Evolutionary conservation across 2,329 filamentous ascomycete genomes (phyloP).

Genomic region (Colletotrichum tropicicola): DNA sequence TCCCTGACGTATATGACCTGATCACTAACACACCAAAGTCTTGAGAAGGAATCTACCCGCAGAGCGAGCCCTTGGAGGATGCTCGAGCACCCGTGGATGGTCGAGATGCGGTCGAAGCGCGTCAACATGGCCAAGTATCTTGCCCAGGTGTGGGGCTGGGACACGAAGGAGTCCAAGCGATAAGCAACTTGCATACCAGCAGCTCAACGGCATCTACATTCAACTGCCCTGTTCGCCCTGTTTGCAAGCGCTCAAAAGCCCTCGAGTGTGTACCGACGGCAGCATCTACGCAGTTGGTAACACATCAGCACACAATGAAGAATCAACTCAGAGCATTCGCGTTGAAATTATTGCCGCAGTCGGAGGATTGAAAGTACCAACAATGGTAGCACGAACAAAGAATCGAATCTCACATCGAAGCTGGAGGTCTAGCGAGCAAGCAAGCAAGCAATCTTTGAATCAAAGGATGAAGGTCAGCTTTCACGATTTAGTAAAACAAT

Average conservation of each 20-base stretch:
- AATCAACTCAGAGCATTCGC: background rate
- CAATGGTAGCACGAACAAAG: background rate
- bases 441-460: slow-evolving; percentile 2
- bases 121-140: slow-evolving; percentile 98
- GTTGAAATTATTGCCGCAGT: background rate
- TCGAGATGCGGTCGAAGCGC: slow-evolving; percentile 93
- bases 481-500: background rate
- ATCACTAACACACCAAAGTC: slow-evolving; percentile 57
- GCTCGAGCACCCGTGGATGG: slow-evolving; percentile 99
- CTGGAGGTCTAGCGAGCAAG: background rate
- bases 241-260: too few relatives aligned
- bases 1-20: background rate
- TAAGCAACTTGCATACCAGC: too few relatives aligned
- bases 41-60: slow-evolving; percentile 90
- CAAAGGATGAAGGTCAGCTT: background rate
- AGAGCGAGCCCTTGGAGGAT: slow-evolving; percentile 97
- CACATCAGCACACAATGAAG: too few relatives aligned
- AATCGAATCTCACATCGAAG: background rate
- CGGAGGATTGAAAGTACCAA: background rate
- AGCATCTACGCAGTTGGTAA: too few relatives aligned
- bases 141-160: slow-evolving; percentile 96
- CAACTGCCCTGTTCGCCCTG: too few relatives aligned
- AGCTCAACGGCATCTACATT: too few relatives aligned
- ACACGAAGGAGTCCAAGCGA: slow-evolving; percentile 56
- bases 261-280: too few relatives aligned